Percentiles rank a stretch among this genome's conserved stretches.
phyloP scores from a whole-genome alignment of 139 green algal genomes.

The Yamagishiella unicocca region DNA sequence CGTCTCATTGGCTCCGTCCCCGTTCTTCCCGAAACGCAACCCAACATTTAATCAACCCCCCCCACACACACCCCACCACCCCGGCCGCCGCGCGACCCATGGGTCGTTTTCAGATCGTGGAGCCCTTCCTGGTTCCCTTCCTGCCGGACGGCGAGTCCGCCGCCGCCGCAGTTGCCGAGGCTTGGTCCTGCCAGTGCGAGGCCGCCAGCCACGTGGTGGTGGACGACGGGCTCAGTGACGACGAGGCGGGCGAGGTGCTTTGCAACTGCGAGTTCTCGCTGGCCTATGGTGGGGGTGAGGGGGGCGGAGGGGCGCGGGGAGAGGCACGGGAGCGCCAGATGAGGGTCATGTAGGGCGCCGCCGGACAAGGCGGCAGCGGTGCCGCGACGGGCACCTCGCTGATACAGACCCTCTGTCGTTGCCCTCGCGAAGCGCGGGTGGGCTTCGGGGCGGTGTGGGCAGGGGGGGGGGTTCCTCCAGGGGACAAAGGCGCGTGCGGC shows the following conservation, averaged over 20 bases:
- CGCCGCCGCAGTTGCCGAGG: constrained; percentile 37
- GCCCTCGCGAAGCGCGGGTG: too few species aligned
- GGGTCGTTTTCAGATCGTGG: constrained; percentile 38
- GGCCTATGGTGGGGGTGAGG: constrained; percentile 80
- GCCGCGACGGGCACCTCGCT: too few species aligned
- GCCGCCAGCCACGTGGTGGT: constrained; percentile 29
- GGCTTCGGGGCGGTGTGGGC: too few species aligned
- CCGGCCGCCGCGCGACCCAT: too few species aligned
- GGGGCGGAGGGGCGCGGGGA: neutral
- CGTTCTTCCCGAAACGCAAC: too few species aligned
- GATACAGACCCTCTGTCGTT: too few species aligned
- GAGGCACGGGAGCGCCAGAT: neutral
- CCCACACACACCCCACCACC: too few species aligned
- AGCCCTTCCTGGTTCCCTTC: constrained; percentile 73
- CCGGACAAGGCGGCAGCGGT: too few species aligned
- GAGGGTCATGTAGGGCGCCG: neutral
- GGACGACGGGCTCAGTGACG: constrained; percentile 66
- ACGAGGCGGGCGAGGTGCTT: constrained; percentile 83
- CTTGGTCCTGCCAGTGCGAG: constrained; percentile 24
- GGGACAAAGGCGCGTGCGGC: too few species aligned
- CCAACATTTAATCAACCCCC: too few species aligned
- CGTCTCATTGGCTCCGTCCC: too few species aligned
- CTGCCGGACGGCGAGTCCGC: constrained; percentile 48
- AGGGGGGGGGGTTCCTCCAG: too few species aligned
- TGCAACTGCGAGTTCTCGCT: constrained; percentile 92